A percentile compares a stretch with the other conserved stretches of the same genome.
These are phyloP conservation scores for Rhodotorula toruloides DNA, from an alignment of 768 basidiomycete genomes.

Conservation along the genomic window DNA sequence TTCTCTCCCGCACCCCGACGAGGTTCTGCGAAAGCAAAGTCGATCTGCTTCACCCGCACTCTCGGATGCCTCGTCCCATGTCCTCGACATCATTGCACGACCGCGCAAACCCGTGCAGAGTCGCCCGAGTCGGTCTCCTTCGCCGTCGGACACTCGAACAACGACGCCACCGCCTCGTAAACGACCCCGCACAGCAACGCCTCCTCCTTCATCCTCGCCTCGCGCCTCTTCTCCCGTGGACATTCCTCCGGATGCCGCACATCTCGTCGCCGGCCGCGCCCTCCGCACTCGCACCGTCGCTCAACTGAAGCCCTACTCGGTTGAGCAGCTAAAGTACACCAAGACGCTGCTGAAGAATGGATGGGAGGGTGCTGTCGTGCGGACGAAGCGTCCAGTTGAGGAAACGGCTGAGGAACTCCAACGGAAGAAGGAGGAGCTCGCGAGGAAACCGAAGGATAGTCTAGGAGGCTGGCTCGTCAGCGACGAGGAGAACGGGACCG, in stretches of 20 bases:
- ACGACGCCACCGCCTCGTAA: background rate
- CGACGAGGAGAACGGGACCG: conserved; percentile 14
- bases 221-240: background rate
- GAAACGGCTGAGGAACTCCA: conserved; percentile 12
- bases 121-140: background rate
- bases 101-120: too few species aligned
- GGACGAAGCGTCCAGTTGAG: conserved; percentile 8
- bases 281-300: conserved; percentile 32
- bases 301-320: conserved; percentile 38
- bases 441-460: conserved; percentile 12
- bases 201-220: background rate
- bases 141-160: background rate
- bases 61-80: too few species aligned
- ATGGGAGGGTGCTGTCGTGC: conserved; percentile 39
- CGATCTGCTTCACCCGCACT: too few species aligned
- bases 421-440: conserved; percentile 18
- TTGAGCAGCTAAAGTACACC: conserved; percentile 33
- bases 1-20: too few species aligned
- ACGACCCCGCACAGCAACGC: background rate
- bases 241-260: conserved; percentile 6
- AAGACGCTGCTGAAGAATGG: conserved; percentile 24
- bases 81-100: too few species aligned
- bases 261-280: conserved; percentile 12
- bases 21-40: too few species aligned
- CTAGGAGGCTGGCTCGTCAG: conserved; percentile 38